Conservation (phyloP, 2,329 filamentous ascomycete genomes). For the Phialophora macrospora region DNA sequence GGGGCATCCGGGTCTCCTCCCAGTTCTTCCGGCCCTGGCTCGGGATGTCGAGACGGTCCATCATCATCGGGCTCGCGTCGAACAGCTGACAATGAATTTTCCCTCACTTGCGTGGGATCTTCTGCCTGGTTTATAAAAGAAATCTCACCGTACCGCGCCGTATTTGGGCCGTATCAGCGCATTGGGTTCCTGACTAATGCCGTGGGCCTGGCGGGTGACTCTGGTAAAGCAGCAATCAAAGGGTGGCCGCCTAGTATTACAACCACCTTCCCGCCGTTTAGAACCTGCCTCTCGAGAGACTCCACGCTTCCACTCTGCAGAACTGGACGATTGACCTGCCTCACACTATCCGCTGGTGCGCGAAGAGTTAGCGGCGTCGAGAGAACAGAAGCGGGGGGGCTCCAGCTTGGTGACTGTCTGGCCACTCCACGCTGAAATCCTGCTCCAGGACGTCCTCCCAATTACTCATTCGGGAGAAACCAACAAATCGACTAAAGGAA, state of each 20-base stretch:
- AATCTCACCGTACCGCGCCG: background rate
- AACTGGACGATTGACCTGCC: background rate
- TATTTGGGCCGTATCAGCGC: background rate
- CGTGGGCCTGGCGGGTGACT: background rate
- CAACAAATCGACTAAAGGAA: background rate
- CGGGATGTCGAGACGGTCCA: background rate
- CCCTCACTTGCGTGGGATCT: conserved; percentile 1
- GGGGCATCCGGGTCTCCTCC: background rate
- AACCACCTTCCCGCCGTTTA: conserved; percentile 16
- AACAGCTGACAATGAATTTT: background rate
- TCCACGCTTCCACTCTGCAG: conserved; percentile 18
- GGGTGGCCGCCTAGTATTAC: conserved; percentile 20
- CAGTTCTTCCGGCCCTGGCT: conserved; percentile 10
- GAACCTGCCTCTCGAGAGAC: conserved; percentile 16
- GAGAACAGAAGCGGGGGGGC: background rate
- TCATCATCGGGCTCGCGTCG: conserved; percentile 2
- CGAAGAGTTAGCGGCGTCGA: background rate
- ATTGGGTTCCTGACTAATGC: conserved; percentile 23
- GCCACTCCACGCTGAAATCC: background rate
- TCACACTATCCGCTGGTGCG: conserved; percentile 6
- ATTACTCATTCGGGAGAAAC: background rate
- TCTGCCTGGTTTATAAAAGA: conserved; percentile 13
- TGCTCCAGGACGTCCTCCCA: background rate
- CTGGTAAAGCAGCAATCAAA: conserved; percentile 24
- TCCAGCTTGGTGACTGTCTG: background rate